These are phyloP conservation scores for Clonostachys rosea DNA, from an alignment of 2,329 filamentous ascomycete genomes.

Conservation along the genomic window DNA sequence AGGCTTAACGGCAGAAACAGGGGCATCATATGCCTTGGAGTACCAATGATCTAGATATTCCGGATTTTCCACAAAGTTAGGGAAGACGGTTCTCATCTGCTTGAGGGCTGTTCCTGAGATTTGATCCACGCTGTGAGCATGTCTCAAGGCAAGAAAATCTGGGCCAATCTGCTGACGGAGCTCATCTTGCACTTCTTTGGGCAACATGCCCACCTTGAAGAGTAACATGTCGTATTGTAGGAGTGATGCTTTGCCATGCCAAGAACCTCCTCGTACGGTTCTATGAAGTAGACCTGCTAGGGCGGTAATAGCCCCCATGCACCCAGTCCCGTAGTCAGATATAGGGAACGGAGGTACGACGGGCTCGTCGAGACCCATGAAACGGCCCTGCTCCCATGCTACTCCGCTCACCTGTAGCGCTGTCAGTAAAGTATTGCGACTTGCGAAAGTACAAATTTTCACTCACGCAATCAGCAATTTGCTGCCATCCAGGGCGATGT, in stretches of 20 bases:
- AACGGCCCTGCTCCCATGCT: slow-evolving; percentile 50
- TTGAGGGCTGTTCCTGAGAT: slow-evolving; percentile 56
- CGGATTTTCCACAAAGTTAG: slow-evolving; percentile 45
- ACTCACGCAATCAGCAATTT: slow-evolving; percentile 60
- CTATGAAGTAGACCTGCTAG: slow-evolving; percentile 59
- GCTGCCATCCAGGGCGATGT: slow-evolving; percentile 63
- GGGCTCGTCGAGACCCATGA: slow-evolving; percentile 35
- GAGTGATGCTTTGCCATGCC: slow-evolving; percentile 59
- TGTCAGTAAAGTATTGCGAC: neutral
- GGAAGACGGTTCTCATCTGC: slow-evolving; percentile 45
- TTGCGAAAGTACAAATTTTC: neutral
- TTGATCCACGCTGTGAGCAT: slow-evolving; percentile 61
- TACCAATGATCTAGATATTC: slow-evolving; percentile 45
- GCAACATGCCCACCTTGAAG: slow-evolving; percentile 54
- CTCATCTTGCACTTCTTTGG: slow-evolving; percentile 42
- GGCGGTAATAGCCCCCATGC: slow-evolving; percentile 65
- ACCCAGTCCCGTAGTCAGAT: slow-evolving; percentile 66
- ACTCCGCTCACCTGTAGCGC: slow-evolving; percentile 43
- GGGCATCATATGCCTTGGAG: slow-evolving; percentile 30
- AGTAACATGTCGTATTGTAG: slow-evolving; percentile 66
- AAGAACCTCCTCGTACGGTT: slow-evolving; percentile 59
- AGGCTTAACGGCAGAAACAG: slow-evolving; percentile 35
- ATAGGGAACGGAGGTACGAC: slow-evolving; percentile 63
- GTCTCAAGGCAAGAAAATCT: slow-evolving; percentile 51
- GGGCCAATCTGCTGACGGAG: slow-evolving; percentile 42